Evolutionary conservation across 2,329 filamentous ascomycete genomes (phyloP), one percentile per base, ranked within the genome.

Genomic region (Colletotrichum chlorophyti): DNA sequence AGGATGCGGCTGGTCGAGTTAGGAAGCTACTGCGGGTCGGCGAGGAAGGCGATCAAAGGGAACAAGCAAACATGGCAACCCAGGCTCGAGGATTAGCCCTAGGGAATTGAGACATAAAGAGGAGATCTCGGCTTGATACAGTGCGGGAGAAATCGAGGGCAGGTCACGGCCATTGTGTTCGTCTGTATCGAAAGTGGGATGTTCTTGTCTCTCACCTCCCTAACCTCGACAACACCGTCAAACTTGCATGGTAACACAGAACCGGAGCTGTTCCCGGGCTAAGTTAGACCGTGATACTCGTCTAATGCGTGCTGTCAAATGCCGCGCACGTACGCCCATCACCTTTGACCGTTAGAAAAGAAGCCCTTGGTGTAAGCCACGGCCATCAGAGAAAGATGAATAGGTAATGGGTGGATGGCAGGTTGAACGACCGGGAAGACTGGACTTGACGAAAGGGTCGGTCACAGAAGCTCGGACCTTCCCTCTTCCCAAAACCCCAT

Each of bases 31-130:
- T 54, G 54, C 49, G 37, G 49, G 42, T 42, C 24, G 29, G 37
- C 23, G 46, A 57, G 53, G 42, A 35, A 21, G 14, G n/a, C 15
- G 26, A 46, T 15, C 41, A 38, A 41, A 31, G 41, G 27, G 34
- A 46, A 53, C 50, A 59, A 59, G 51, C 51, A 55, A 59, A 41
- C 42, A 37, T 19, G 26, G 9, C 50, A 31, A 37, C 54, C 54
- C 41, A 42, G 27, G 26, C 27, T 58, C 55, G 42, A 54, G 50
- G 46, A 24, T 37, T 24, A 42, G 31, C 19, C 31, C 15, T 35
- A 27, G 37, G 34, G 17, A 29, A 27, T 31, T 42, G 43, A 54
- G 55, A 49, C 50, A 43, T 27, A 24, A 32, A 7, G 26, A 32
- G 38, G 38, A 21, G n/a, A n/a, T n/a, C n/a, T n/a, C 14, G 10